Evolutionary conservation across 257 asterid genomes (phyloP), one percentile per base, ranked within the genome.

Genomic region (Plantago major): DNA sequence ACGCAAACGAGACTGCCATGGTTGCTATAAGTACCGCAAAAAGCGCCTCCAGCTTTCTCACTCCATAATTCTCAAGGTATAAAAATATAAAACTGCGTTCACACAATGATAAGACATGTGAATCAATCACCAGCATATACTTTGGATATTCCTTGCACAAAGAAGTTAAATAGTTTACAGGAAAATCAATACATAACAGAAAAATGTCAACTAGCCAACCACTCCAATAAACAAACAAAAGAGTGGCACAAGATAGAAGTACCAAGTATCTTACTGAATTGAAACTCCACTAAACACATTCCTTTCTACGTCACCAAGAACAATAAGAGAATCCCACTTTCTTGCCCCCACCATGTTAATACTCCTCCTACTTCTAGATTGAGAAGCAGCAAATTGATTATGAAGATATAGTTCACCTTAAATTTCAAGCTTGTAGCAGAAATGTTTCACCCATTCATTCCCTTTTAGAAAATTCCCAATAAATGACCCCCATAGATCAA

Each of bases 41-140:
- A 65, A 87, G 95, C 19, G 95, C 95, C 78, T 87, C 95, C 57
- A 87, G 53, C 71, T 87, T 87, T 73, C 95, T 61, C 74, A 87
- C 95, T n/a, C 95, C 95, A 46, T 87, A 87, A 59, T 80, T 87
- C 71, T 87, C 95, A 73, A 87, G 87, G 76, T 84, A 87, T 62
- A 87, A 58, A 62, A 87, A 87, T 67, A 87, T 69, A 68, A 87
- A 87, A 66, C 95, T 87, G 92, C 77, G 70, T 37, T 56, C 60
- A 59, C 64, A 68, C 69, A 69, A 19, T 9, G 33, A 45, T n/a
- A 55, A n/a, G 19, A 59, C 49, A 58, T 19, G 10, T 33, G 14
- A 50, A 56, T 49, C 17, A 40, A 43, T 33, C 40, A 22, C 22
- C 30, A 38, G 26, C 44, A 62, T 7, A 46, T 15, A 42, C 43